Evolutionary conservation across 805 yeast genomes (phyloP).

Genomic region (Tetrapisispora pingtungensis): DNA sequence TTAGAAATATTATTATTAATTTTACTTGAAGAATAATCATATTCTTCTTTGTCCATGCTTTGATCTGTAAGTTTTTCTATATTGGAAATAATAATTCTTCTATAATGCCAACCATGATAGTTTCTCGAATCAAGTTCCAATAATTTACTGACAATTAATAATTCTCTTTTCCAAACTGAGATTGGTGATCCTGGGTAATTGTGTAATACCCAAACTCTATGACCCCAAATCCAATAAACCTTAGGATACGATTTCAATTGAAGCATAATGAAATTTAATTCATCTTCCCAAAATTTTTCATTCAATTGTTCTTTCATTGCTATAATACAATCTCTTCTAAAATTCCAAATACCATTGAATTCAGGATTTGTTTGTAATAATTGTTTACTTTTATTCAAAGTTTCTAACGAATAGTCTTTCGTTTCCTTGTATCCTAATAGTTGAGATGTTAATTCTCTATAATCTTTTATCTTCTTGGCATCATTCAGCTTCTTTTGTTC

Average conservation of each 20-base stretch:
- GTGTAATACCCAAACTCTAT: slow-evolving; percentile 72
- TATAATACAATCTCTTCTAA: slow-evolving; percentile 59
- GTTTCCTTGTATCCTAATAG: slow-evolving; percentile 33
- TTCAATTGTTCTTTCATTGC: slow-evolving; percentile 16
- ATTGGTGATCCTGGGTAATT: slow-evolving; percentile 35
- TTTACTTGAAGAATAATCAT: slow-evolving; percentile 65
- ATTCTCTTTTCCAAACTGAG: slow-evolving; percentile 58
- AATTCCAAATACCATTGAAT: slow-evolving; percentile 83
- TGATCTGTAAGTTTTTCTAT: slow-evolving; percentile 16
- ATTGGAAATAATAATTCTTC: slow-evolving; percentile 55
- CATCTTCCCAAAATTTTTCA: slow-evolving; percentile 36
- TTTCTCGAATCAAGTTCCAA: slow-evolving; percentile 70
- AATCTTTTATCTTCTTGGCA: slow-evolving; percentile 46
- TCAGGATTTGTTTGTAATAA: slow-evolving; percentile 70
- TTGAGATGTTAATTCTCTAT: slow-evolving; percentile 36
- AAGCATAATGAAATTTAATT: slow-evolving; percentile 48
- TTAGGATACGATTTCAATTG: slow-evolving; percentile 66
- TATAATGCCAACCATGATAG: slow-evolving; percentile 92
- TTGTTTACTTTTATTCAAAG: slow-evolving; percentile 45
- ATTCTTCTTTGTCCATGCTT: slow-evolving; percentile 41
- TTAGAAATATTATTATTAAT: slow-evolving; percentile 81
- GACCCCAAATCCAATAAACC: slow-evolving; percentile 96
- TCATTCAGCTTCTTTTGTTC: slow-evolving; percentile 47
- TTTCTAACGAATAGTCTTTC: slow-evolving; percentile 27
- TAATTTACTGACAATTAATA: slow-evolving; percentile 57